phyloP scores from a whole-genome alignment of 2,329 filamentous ascomycete species.

The Epichloe amarillans region DNA sequence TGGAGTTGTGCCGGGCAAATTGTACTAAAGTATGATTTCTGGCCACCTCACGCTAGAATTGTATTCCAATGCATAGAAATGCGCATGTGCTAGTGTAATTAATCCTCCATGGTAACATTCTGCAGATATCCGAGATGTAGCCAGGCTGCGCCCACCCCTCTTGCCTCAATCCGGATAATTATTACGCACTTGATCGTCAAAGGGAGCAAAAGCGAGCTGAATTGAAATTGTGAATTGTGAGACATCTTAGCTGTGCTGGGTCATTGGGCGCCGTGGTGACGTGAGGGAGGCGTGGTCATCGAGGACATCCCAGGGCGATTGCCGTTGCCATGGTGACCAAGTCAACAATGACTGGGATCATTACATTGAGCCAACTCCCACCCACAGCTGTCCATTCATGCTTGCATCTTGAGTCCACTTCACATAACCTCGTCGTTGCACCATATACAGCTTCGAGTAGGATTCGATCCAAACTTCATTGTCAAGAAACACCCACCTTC shows the following conservation, averaged over 20 bases:
- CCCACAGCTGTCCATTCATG: slow-evolving; percentile 11
- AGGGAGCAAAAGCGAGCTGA: background rate
- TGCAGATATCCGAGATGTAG: background rate
- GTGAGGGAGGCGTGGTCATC: slow-evolving; percentile 4
- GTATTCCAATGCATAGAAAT: background rate
- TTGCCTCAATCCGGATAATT: background rate
- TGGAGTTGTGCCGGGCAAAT: background rate
- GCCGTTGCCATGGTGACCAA: slow-evolving; percentile 21
- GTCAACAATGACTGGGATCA: slow-evolving; percentile 17
- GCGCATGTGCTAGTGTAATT: background rate
- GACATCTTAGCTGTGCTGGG: slow-evolving; percentile 4
- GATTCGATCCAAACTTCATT: background rate
- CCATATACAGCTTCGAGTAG: slow-evolving; percentile 3
- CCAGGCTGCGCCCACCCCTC: background rate
- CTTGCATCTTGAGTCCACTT: slow-evolving; percentile 13
- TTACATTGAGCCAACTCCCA: slow-evolving; percentile 13
- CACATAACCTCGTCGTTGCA: slow-evolving; percentile 8
- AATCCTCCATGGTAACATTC: background rate
- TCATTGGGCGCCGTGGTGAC: slow-evolving; percentile 9
- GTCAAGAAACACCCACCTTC: slow-evolving; percentile 7
- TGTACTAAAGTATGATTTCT: background rate
- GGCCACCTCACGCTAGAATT: background rate
- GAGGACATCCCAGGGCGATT: background rate
- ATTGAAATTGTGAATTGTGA: slow-evolving; percentile 2
- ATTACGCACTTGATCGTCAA: background rate